A percentile compares a stretch with the other conserved stretches of the same genome.
phyloP scores from a whole-genome alignment of 2,329 filamentous ascomycete species.

The Mariannaea elegans region DNA sequence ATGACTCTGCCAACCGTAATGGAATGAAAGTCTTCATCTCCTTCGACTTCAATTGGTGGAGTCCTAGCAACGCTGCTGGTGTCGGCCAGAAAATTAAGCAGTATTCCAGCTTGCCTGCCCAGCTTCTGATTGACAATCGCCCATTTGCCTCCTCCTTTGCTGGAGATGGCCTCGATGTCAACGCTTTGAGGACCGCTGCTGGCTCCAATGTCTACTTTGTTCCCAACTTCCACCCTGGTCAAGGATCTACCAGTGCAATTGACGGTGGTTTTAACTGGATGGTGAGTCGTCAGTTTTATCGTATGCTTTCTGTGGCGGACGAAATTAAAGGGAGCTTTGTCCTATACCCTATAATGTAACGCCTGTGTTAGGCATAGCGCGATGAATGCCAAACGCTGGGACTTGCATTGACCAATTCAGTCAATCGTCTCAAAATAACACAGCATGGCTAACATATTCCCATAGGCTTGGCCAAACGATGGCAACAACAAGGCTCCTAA shows the following conservation, averaged over 20 bases:
- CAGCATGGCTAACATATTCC: not conserved
- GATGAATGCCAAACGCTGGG: no score
- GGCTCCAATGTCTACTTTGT: conserved; percentile 57
- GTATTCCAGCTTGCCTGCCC: conserved; percentile 53
- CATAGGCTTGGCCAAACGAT: conserved; percentile 53
- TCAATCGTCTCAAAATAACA: not conserved
- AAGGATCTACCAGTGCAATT: conserved; percentile 48
- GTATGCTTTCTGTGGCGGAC: no score
- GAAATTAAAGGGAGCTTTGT: no score
- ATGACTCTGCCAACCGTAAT: conserved; percentile 56
- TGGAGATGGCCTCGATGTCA: conserved; percentile 56
- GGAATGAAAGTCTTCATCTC: conserved; percentile 65
- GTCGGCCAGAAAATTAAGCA: conserved; percentile 56
- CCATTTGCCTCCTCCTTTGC: conserved; percentile 64
- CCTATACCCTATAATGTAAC: no score
- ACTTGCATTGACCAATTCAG: no score
- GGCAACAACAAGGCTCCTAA: conserved; percentile 60
- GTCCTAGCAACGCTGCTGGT: conserved; percentile 44
- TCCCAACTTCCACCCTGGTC: conserved; percentile 58
- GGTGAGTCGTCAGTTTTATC: no score
- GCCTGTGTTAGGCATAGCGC: no score
- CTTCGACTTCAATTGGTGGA: conserved; percentile 64
- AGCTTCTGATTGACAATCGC: conserved; percentile 59
- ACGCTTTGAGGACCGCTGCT: conserved; percentile 51
- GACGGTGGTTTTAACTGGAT: conserved; percentile 59